Conservation (phyloP, 225 moss, liverwort and hornwort species). For the Ulota crispa region DNA sequence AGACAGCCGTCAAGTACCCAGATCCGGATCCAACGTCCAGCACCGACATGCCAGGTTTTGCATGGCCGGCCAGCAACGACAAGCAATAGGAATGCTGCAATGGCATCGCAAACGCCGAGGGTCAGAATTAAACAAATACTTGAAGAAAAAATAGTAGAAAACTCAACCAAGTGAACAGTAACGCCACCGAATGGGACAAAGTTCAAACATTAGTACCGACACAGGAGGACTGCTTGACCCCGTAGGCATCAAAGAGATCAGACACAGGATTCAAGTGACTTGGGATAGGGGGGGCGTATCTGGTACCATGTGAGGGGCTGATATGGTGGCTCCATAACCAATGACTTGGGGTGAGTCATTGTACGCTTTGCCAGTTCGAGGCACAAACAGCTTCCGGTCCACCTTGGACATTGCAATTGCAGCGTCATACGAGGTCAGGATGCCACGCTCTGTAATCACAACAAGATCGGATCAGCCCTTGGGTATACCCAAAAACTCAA, state of each 20-base stretch:
- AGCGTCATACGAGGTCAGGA: slow-evolving; percentile 72
- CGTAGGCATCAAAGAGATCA: background rate
- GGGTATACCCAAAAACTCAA: too few species aligned
- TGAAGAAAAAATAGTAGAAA: background rate
- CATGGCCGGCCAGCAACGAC: slow-evolving; percentile 70
- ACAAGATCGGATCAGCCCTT: background rate
- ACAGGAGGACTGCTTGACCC: background rate
- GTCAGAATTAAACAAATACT: background rate
- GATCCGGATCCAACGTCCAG: slow-evolving; percentile 93
- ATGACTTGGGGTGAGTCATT: slow-evolving; percentile 91
- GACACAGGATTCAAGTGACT: background rate
- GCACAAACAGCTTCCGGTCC: slow-evolving; percentile 83
- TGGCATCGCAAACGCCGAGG: background rate
- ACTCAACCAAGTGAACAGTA: slow-evolving; percentile 24
- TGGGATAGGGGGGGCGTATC: background rate
- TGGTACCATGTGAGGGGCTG: slow-evolving; percentile 83
- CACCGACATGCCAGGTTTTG: slow-evolving; percentile 86
- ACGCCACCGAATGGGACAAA: background rate
- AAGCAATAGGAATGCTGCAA: slow-evolving; percentile 86
- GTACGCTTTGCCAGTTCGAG: slow-evolving; percentile 68
- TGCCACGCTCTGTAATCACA: slow-evolving; percentile 60
- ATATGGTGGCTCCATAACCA: slow-evolving; percentile 77
- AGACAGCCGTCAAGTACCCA: slow-evolving; percentile 91
- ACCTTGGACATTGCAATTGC: slow-evolving; percentile 85
- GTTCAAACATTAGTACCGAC: slow-evolving; percentile 16